These are phyloP conservation scores for Tylopilus subfusipes DNA, from an alignment of 768 basidiomycete species.

Conservation along the genomic window DNA sequence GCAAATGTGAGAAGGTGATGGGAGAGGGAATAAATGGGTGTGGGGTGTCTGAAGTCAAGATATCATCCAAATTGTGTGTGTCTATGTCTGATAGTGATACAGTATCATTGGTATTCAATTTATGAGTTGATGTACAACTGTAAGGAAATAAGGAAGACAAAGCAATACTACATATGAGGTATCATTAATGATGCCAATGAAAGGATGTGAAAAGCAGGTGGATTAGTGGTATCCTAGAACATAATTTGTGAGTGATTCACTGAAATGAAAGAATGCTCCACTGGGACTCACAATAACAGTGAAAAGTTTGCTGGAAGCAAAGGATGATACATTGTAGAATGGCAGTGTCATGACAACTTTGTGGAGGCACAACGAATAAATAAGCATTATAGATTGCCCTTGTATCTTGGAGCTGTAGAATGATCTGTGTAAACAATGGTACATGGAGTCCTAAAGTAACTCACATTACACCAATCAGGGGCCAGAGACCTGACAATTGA, in stretches of 20 bases:
- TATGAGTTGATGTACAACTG: constrained; percentile 33
- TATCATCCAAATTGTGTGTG: constrained; percentile 16
- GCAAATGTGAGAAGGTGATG: constrained; percentile 63
- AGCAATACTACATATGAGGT: constrained; percentile 49
- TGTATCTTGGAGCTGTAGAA: constrained; percentile 21
- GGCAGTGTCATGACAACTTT: constrained; percentile 46
- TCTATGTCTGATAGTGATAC: constrained; percentile 40
- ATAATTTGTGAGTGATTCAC: background rate
- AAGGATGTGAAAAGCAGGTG: constrained; percentile 52
- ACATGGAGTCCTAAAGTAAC: constrained; percentile 12
- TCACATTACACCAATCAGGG: constrained; percentile 35
- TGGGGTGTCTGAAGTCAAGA: constrained; percentile 24
- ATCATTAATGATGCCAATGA: constrained; percentile 51
- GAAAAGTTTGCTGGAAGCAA: constrained; percentile 46
- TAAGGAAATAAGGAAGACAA: constrained; percentile 45
- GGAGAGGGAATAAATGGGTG: constrained; percentile 49
- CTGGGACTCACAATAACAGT: constrained; percentile 53
- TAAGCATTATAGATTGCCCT: constrained; percentile 31
- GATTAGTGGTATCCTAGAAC: constrained; percentile 53
- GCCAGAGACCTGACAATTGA: constrained; percentile 30
- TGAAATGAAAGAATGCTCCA: background rate
- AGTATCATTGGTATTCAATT: constrained; percentile 35
- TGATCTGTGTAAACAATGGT: constrained; percentile 1
- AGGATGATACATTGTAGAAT: constrained; percentile 40
- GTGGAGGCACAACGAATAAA: constrained; percentile 49